phyloP scores from a whole-genome alignment of 2,329 filamentous ascomycete genomes.

The Trichophyton equinum region DNA sequence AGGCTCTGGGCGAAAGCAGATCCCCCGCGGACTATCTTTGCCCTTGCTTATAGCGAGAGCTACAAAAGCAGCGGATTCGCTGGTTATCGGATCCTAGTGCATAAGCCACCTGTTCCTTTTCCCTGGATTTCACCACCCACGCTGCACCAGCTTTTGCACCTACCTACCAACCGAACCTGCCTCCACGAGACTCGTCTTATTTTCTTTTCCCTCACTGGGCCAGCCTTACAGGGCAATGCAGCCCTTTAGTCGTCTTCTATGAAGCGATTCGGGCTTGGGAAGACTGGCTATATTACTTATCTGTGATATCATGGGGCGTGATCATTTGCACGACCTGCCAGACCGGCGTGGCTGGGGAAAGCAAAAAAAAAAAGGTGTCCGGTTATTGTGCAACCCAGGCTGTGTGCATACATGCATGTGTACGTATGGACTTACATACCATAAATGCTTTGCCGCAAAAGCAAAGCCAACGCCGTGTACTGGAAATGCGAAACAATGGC shows the following conservation, averaged over 20 bases:
- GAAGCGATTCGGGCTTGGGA: neutral
- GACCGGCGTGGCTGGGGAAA: neutral
- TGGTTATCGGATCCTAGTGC: neutral
- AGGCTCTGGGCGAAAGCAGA: neutral
- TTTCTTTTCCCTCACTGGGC: neutral
- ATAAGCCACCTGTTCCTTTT: neutral
- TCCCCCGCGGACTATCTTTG: neutral
- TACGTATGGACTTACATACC: no score
- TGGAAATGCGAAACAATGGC: neutral
- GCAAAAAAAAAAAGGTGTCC: neutral
- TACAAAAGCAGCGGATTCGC: neutral
- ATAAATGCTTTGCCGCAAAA: neutral
- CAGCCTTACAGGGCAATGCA: neutral
- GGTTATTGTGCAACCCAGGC: neutral
- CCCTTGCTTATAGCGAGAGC: neutral
- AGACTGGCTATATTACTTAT: neutral
- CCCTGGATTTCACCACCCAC: neutral
- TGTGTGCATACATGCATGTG: neutral
- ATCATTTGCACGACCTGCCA: constrained; percentile 1
- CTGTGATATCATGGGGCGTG: constrained; percentile 1
- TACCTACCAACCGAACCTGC: no score
- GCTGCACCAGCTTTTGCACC: neutral
- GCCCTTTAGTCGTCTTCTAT: no score
- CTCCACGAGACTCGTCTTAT: neutral
- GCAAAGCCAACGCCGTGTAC: neutral